These are phyloP conservation scores for Neoarthrinium moseri DNA, from an alignment of 2,329 filamentous ascomycete genomes.

Conservation along the genomic window DNA sequence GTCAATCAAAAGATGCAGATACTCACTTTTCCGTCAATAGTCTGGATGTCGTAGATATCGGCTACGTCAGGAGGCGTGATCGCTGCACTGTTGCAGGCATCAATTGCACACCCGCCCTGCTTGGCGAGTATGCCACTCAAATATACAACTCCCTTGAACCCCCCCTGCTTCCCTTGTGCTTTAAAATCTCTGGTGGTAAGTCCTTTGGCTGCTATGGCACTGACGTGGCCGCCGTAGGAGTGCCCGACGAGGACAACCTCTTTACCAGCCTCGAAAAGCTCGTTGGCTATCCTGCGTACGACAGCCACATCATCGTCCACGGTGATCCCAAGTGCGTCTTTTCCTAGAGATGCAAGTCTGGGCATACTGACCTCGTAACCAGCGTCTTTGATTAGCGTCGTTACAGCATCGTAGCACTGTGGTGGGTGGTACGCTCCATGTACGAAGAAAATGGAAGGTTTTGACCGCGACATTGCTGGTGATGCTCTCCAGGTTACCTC, in stretches of 20 bases:
- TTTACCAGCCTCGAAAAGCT: not conserved
- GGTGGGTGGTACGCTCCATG: slow-evolving; percentile 10
- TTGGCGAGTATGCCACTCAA: not conserved
- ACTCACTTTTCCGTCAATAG: not conserved
- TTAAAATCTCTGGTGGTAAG: not conserved
- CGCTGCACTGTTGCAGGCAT: not conserved
- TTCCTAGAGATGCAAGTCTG: slow-evolving; percentile 4
- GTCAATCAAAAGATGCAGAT: not conserved
- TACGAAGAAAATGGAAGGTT: no score
- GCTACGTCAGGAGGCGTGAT: not conserved
- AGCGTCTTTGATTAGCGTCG: not conserved
- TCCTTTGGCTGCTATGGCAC: not conserved
- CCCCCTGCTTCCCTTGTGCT: not conserved
- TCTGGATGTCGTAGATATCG: not conserved
- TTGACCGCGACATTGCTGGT: no score
- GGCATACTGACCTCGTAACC: slow-evolving; percentile 5
- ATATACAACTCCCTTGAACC: slow-evolving; percentile 3
- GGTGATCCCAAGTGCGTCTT: not conserved
- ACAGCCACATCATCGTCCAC: slow-evolving; percentile 7
- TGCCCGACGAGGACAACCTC: slow-evolving; percentile 6
- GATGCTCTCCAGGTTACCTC: no score
- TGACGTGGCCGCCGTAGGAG: slow-evolving; percentile 7
- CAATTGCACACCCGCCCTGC: not conserved
- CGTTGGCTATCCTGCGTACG: not conserved
- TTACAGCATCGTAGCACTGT: not conserved